A percentile compares a stretch with the other conserved stretches of the same genome.
phyloP scores from a whole-genome alignment of 768 basidiomycete species.

The Xerocomellus dryophilus region DNA sequence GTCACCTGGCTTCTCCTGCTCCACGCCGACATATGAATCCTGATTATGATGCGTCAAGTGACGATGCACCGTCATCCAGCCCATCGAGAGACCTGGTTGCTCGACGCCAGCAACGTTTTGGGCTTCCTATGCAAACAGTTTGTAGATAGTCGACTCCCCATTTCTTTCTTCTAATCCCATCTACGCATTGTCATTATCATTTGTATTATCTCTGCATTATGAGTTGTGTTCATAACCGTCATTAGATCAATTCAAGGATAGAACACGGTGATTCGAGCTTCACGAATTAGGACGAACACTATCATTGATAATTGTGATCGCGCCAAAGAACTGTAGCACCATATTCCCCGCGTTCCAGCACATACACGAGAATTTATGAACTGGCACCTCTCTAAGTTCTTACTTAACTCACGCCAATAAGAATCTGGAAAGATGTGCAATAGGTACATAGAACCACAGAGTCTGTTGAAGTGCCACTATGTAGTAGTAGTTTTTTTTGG shows the following conservation, averaged over 20 bases:
- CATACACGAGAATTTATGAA: too few species aligned
- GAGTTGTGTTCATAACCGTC: slow-evolving; percentile 19
- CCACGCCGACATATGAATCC: slow-evolving; percentile 38
- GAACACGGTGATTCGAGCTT: not conserved
- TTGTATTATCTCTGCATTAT: slow-evolving; percentile 20
- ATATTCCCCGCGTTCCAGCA: too few species aligned
- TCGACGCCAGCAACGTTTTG: slow-evolving; percentile 38
- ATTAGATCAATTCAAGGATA: slow-evolving; percentile 4
- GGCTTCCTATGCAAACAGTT: slow-evolving; percentile 1
- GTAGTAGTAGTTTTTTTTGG: too few species aligned
- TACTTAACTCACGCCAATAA: too few species aligned
- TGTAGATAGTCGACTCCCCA: slow-evolving; percentile 10
- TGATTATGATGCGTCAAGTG: slow-evolving; percentile 43
- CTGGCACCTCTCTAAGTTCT: too few species aligned
- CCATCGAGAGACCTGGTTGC: slow-evolving; percentile 45
- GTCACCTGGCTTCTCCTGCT: slow-evolving; percentile 61
- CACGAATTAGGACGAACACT: too few species aligned
- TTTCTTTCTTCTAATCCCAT: slow-evolving; percentile 15
- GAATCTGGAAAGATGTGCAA: too few species aligned
- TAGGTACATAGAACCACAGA: too few species aligned
- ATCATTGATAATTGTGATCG: too few species aligned
- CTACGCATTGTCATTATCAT: slow-evolving; percentile 23
- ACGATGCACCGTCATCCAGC: slow-evolving; percentile 47
- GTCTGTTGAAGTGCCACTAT: too few species aligned
- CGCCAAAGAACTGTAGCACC: too few species aligned